Evolutionary conservation across 352 stramenopile genomes (phyloP).

Genomic region (Pythium aquatile): DNA sequence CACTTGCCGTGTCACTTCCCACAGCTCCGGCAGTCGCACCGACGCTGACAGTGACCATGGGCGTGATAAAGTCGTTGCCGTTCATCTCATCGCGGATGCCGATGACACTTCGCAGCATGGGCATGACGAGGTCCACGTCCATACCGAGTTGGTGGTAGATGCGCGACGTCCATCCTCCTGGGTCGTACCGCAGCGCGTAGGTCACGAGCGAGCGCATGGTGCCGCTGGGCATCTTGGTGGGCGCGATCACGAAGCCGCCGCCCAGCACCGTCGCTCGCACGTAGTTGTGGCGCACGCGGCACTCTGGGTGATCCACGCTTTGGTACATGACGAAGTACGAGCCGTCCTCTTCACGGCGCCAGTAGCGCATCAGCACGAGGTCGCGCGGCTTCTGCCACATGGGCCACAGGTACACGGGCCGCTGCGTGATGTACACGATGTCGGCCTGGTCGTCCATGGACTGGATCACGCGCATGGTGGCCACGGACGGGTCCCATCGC

Average conservation of each 20-base stretch:
- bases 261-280: constrained; percentile 78
- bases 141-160: constrained; percentile 89
- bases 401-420: constrained; percentile 82
- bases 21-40: not conserved
- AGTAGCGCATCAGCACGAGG: constrained; percentile 87
- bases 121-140: constrained; percentile 84
- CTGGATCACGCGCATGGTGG: constrained; percentile 82
- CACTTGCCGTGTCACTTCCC: constrained; percentile 18
- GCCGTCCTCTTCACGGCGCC: constrained; percentile 84
- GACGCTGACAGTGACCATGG: constrained; percentile 67
- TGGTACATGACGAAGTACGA: constrained; percentile 92
- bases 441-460: constrained; percentile 88
- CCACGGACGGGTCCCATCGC: constrained; percentile 76
- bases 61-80: constrained; percentile 78
- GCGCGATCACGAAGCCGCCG: constrained; percentile 83
- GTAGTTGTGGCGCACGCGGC: constrained; percentile 84
- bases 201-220: constrained; percentile 80
- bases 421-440: constrained; percentile 85
- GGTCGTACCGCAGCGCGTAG: constrained; percentile 82
- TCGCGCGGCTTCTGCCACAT: constrained; percentile 86
- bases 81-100: constrained; percentile 88
- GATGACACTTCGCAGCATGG: constrained; percentile 82
- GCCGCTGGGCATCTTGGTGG: constrained; percentile 74
- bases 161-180: constrained; percentile 65
- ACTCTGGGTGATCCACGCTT: constrained; percentile 83